These are phyloP conservation scores for Cutaneotrichosporon mucoides DNA, from an alignment of 1,284 basidiomycete genomes.

Conservation along the genomic window DNA sequence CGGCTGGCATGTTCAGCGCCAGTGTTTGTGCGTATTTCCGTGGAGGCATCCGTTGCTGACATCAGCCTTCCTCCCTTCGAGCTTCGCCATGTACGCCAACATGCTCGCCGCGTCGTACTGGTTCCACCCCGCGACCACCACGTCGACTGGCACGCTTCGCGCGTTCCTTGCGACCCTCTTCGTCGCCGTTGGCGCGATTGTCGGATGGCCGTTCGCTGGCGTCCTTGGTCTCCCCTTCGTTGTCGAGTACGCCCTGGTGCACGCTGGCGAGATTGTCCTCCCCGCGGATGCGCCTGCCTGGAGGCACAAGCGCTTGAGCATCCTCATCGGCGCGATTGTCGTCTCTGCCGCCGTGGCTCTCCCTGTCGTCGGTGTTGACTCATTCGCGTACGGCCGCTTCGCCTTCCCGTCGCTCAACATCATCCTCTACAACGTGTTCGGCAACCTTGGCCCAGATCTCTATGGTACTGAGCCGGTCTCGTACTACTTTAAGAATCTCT, in stretches of 20 bases:
- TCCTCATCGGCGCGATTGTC: conserved; percentile 60
- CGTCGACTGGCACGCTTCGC: conserved; percentile 55
- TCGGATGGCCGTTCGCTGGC: conserved; percentile 94
- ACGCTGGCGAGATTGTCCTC: conserved; percentile 66
- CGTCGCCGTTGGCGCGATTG: conserved; percentile 77
- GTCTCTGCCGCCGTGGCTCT: conserved; percentile 52
- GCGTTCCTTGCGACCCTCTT: conserved; percentile 59
- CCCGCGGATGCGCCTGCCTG: conserved; percentile 55
- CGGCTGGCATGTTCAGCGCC: conserved; percentile 91
- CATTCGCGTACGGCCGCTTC: conserved; percentile 75
- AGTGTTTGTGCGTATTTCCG: conserved; percentile 60
- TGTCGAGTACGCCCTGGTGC: conserved; percentile 80
- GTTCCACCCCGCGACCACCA: conserved; percentile 63
- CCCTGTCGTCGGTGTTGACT: conserved; percentile 76
- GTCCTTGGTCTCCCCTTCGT: conserved; percentile 84
- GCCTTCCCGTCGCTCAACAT: conserved; percentile 89
- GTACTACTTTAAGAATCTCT: conserved; percentile 79
- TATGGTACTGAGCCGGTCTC: conserved; percentile 87
- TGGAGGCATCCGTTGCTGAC: neutral
- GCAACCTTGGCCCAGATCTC: conserved; percentile 66
- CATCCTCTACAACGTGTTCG: conserved; percentile 85
- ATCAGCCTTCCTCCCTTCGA: conserved; percentile 84
- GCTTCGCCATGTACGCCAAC: conserved; percentile 89
- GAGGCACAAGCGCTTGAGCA: conserved; percentile 60
- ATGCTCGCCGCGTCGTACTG: conserved; percentile 75